phyloP scores from a whole-genome alignment of 2,329 filamentous ascomycete species.

The Aureobasidium sp. region DNA sequence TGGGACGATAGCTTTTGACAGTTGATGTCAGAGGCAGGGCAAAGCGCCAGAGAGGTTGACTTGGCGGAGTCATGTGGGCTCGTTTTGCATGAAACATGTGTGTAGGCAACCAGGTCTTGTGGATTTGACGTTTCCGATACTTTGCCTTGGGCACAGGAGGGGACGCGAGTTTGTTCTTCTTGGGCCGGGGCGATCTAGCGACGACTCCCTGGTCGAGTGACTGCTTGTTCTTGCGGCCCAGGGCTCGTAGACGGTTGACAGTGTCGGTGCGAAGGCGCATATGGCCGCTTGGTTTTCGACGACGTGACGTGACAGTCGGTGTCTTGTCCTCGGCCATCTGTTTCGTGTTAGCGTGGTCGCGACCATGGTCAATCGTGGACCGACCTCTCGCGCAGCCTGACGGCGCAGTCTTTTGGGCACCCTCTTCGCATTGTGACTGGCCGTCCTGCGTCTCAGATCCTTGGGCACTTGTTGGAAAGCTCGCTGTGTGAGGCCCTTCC shows the following conservation, averaged over 20 bases:
- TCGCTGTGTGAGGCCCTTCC: slow-evolving; percentile 52
- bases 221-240: slow-evolving; percentile 43
- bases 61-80: slow-evolving; percentile 75
- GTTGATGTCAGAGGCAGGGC: slow-evolving; percentile 76
- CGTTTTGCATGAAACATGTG: slow-evolving; percentile 92
- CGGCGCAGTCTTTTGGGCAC: slow-evolving; percentile 69
- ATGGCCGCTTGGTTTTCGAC: slow-evolving; percentile 48
- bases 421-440: slow-evolving; percentile 88
- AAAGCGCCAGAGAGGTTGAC: slow-evolving; percentile 80
- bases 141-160: slow-evolving; percentile 54
- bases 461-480: slow-evolving; percentile 90
- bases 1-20: slow-evolving; percentile 81
- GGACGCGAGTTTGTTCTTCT: slow-evolving; percentile 59
- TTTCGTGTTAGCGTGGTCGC: background rate
- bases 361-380: background rate
- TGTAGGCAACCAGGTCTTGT: slow-evolving; percentile 92
- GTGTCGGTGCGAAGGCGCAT: slow-evolving; percentile 62
- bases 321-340: slow-evolving; percentile 90
- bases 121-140: slow-evolving; percentile 74
- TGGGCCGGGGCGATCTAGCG: slow-evolving; percentile 52
- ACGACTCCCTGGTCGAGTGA: slow-evolving; percentile 20
- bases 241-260: slow-evolving; percentile 58
- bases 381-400: slow-evolving; percentile 55
- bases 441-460: slow-evolving; percentile 74
- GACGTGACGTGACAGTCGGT: slow-evolving; percentile 61